Percentiles rank a stretch among this genome's conserved stretches.
phyloP scores from a whole-genome alignment of 768 basidiomycete species.

The Tylopilus intermedius region DNA sequence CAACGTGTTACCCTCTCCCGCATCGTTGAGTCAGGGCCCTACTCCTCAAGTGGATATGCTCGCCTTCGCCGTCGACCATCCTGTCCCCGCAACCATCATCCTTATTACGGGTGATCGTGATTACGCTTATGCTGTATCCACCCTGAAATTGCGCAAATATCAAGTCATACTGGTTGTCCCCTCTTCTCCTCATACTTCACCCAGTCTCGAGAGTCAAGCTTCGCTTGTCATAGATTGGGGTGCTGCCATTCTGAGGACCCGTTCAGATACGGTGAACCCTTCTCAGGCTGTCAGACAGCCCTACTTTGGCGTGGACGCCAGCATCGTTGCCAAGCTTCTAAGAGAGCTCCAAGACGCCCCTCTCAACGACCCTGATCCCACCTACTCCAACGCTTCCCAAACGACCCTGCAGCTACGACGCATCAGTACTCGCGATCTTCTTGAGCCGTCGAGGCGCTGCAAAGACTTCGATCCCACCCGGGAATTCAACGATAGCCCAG shows the following conservation, averaged over 20 bases:
- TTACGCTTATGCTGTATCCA: conserved; percentile 59
- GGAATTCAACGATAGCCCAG: conserved; percentile 1
- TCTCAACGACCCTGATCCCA: conserved; percentile 13
- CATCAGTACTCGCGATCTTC: conserved; percentile 22
- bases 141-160: conserved; percentile 50
- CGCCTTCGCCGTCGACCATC: conserved; percentile 59
- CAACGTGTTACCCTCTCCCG: not conserved
- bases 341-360: conserved; percentile 19
- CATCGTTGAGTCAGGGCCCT: conserved; percentile 2
- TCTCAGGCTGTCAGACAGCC: conserved; percentile 23
- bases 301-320: conserved; percentile 22
- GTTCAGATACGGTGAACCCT: conserved; percentile 16
- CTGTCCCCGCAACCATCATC: conserved; percentile 48
- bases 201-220: conserved; percentile 51
- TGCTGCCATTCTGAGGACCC: conserved; percentile 33
- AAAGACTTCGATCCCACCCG: conserved; percentile 7
- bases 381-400: conserved; percentile 1
- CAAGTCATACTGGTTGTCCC: conserved; percentile 48
- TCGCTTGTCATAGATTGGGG: conserved; percentile 51
- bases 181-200: conserved; percentile 32
- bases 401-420: conserved; percentile 11
- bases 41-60: conserved; percentile 56
- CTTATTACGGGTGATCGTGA: conserved; percentile 67
- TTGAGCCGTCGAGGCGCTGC: conserved; percentile 15
- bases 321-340: conserved; percentile 17